These are phyloP conservation scores for Cladophialophora chaetospira DNA, from an alignment of 2,329 filamentous ascomycete species.

Conservation along the genomic window DNA sequence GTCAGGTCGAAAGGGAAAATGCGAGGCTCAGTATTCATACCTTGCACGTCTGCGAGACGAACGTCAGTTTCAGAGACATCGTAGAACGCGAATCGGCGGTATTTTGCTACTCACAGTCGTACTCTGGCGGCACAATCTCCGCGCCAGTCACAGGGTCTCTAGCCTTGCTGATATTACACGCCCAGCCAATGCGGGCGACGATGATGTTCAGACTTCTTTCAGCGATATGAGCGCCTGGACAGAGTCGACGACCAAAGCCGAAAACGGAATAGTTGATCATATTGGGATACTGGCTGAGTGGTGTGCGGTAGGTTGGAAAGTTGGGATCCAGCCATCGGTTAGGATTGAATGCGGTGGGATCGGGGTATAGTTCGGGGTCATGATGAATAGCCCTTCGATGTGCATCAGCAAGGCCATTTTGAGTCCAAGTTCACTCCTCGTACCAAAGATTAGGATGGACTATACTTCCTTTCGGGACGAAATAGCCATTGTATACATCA, in stretches of 20 bases:
- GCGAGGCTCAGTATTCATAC: slow-evolving; percentile 13
- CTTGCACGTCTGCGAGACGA: too few species aligned
- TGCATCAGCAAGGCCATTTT: slow-evolving; percentile 46
- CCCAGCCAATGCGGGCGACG: slow-evolving; percentile 26
- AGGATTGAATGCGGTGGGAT: slow-evolving; percentile 45
- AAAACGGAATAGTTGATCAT: slow-evolving; percentile 57
- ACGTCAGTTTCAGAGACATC: too few species aligned
- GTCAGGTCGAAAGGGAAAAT: slow-evolving; percentile 5
- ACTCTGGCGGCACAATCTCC: slow-evolving; percentile 12
- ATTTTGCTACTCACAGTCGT: too few species aligned
- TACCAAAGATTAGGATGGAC: slow-evolving; percentile 48
- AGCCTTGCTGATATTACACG: slow-evolving; percentile 38
- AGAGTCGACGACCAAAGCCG: slow-evolving; percentile 54
- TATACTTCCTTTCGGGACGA: slow-evolving; percentile 52
- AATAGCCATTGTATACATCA: slow-evolving; percentile 52
- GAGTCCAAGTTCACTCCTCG: not conserved
- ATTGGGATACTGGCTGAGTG: slow-evolving; percentile 54
- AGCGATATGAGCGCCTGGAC: slow-evolving; percentile 32
- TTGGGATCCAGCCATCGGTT: slow-evolving; percentile 55
- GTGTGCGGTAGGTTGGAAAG: slow-evolving; percentile 56
- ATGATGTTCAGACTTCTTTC: slow-evolving; percentile 28
- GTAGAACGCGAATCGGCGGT: too few species aligned
- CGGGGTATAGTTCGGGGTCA: slow-evolving; percentile 44
- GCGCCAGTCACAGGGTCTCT: not conserved
- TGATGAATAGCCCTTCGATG: slow-evolving; percentile 45